phyloP scores from a whole-genome alignment of 2,329 filamentous ascomycete species.

The Pseudopyrenochaeta lycopersici region DNA sequence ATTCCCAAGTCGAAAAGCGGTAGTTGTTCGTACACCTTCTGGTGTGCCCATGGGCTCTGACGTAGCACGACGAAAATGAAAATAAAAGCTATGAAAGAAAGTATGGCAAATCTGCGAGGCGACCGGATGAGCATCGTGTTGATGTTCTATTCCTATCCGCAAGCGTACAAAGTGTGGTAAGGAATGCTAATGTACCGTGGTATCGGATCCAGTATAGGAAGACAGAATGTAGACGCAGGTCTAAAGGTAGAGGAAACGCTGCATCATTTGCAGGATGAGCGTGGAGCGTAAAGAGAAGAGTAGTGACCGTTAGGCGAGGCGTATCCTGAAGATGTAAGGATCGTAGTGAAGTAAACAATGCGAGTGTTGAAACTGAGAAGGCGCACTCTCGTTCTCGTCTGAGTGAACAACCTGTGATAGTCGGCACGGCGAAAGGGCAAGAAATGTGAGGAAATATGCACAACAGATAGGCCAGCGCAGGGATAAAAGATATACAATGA shows the following conservation, averaged over 20 bases:
- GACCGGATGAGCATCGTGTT: slow-evolving; percentile 46
- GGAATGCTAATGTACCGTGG: slow-evolving; percentile 25
- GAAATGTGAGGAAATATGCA: no score
- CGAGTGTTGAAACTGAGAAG: background rate
- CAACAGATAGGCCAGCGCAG: no score
- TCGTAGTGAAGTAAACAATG: slow-evolving; percentile 1
- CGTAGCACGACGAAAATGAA: slow-evolving; percentile 40
- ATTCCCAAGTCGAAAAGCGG: slow-evolving; percentile 26
- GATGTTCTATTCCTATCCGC: slow-evolving; percentile 29
- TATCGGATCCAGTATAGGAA: slow-evolving; percentile 18
- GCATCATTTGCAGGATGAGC: slow-evolving; percentile 24
- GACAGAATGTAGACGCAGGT: slow-evolving; percentile 15
- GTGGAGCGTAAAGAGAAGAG: slow-evolving; percentile 8
- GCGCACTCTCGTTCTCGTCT: no score
- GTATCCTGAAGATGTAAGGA: slow-evolving; percentile 11
- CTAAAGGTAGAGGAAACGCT: slow-evolving; percentile 23
- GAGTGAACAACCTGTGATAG: no score
- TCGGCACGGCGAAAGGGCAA: no score
- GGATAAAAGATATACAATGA: no score
- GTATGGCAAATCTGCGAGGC: slow-evolving; percentile 49
- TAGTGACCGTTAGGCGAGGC: slow-evolving; percentile 9
- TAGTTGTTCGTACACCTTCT: slow-evolving; percentile 36
- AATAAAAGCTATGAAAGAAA: slow-evolving; percentile 46
- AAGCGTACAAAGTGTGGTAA: slow-evolving; percentile 15
- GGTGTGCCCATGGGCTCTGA: slow-evolving; percentile 38